A percentile compares a stretch with the other conserved stretches of the same genome.
These are phyloP conservation scores for Debaryomyces hansenii DNA, from an alignment of 805 yeast genomes.

Conservation along the genomic window DNA sequence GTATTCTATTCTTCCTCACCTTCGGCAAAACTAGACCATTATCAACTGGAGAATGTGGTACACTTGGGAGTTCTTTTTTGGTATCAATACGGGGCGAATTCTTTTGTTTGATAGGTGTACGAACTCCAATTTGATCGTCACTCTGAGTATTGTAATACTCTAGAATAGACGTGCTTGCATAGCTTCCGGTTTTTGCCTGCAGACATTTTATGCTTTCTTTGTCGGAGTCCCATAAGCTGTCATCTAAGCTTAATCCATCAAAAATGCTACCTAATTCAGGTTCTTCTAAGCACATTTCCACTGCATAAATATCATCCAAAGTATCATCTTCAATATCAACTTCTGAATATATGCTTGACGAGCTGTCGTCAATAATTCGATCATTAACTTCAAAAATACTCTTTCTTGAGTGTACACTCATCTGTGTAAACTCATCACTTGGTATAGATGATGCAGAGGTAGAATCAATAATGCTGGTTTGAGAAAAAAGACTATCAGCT, in stretches of 20 bases:
- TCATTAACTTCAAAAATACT: neutral
- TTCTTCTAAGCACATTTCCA: neutral
- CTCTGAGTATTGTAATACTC: too few relatives aligned
- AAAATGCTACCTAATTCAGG: neutral
- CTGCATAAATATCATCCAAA: neutral
- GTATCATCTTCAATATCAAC: too few relatives aligned
- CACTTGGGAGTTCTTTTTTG: neutral
- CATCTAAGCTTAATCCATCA: neutral
- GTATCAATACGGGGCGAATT: too few relatives aligned
- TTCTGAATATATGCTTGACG: neutral
- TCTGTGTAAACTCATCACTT: neutral
- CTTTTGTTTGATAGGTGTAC: too few relatives aligned
- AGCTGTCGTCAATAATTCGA: too few relatives aligned
- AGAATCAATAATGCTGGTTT: neutral
- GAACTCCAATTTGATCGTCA: too few relatives aligned
- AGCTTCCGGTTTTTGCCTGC: too few relatives aligned
- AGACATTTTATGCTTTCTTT: neutral
- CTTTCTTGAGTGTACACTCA: neutral
- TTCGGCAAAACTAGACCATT: neutral
- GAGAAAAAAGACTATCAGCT: slow-evolving; percentile 3
- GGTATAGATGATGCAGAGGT: neutral
- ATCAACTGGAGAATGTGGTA: neutral
- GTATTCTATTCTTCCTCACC: neutral
- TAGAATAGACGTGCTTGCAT: too few relatives aligned
- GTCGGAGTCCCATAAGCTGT: neutral